Conservation (phyloP, 805 yeast genomes). For the Starmerella apicola region DNA sequence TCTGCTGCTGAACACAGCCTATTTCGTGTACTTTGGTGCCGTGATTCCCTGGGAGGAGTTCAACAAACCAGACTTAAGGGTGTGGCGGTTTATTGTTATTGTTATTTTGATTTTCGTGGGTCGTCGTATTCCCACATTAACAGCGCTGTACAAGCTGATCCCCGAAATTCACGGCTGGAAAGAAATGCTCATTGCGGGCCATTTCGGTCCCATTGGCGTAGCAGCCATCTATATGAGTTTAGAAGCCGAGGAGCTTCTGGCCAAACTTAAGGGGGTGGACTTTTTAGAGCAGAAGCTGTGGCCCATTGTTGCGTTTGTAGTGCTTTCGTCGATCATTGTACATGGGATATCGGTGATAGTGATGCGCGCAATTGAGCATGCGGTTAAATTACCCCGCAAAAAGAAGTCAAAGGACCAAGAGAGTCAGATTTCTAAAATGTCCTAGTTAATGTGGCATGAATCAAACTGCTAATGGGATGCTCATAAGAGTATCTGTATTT, state of each 20-base stretch:
- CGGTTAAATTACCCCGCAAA: no score
- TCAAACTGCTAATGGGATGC: no score
- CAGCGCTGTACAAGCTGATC: conserved; percentile 41
- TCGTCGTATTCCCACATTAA: conserved; percentile 27
- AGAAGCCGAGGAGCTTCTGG: conserved; percentile 32
- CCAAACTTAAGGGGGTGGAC: conserved; percentile 19
- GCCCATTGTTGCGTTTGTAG: conserved; percentile 73
- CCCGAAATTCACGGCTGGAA: conserved; percentile 54
- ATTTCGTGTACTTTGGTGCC: conserved; percentile 58
- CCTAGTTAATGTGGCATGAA: background rate
- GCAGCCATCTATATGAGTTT: conserved; percentile 49
- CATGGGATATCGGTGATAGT: conserved; percentile 86
- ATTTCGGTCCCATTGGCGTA: conserved; percentile 67
- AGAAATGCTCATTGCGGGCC: conserved; percentile 61
- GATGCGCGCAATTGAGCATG: conserved; percentile 22
- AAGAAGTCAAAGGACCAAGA: no score
- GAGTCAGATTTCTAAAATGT: background rate
- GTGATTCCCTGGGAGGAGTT: conserved; percentile 58
- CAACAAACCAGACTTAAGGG: conserved; percentile 29
- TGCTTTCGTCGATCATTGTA: conserved; percentile 68
- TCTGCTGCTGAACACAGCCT: conserved; percentile 49
- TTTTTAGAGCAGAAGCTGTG: conserved; percentile 53
- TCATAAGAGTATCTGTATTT: no score
- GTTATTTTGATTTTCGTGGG: conserved; percentile 26
- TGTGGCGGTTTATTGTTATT: conserved; percentile 28